Evolutionary conservation across 331 rosid genomes (phyloP).

Genomic region (Malus hybrid): DNA sequence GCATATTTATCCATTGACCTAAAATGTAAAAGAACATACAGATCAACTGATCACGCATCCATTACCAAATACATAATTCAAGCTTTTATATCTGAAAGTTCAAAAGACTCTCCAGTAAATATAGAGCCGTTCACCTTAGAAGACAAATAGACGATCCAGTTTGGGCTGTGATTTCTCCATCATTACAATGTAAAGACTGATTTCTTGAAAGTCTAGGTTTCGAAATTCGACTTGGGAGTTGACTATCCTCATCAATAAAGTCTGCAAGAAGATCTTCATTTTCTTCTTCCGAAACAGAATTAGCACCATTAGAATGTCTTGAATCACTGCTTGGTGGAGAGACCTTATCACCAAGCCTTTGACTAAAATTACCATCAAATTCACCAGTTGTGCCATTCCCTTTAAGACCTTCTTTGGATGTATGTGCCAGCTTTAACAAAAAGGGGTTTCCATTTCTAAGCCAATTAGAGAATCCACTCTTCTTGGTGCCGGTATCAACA

Average conservation of each 20-base stretch:
- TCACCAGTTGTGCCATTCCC: constrained; percentile 53
- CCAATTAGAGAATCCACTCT: constrained; percentile 76
- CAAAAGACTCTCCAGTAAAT: not conserved
- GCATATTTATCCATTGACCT: constrained; percentile 99
- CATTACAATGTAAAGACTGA: constrained; percentile 35
- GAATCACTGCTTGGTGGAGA: constrained; percentile 42
- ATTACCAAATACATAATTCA: constrained; percentile 1
- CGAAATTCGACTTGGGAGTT: constrained; percentile 91
- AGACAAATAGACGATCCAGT: constrained; percentile 94
- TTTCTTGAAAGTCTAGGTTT: constrained; percentile 42
- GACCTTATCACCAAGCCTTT: constrained; percentile 40
- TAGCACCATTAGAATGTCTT: constrained; percentile 45
- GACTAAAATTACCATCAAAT: constrained; percentile 45
- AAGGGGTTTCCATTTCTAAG: constrained; percentile 76
- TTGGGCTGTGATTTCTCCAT: constrained; percentile 61
- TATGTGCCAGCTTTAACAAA: constrained; percentile 39
- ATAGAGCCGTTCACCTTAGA: constrained; percentile 51
- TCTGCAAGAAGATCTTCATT: constrained; percentile 98
- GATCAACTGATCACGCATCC: constrained; percentile 16
- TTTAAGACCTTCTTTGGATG: constrained; percentile 47
- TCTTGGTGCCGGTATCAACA: constrained; percentile 38
- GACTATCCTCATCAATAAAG: constrained; percentile 98
- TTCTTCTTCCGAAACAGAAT: constrained; percentile 73
- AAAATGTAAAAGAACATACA: constrained; percentile 24
- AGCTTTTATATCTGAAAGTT: not conserved